Evolutionary conservation across 2,329 filamentous ascomycete genomes (phyloP).

Genomic region (Elsinoe arachidis): DNA sequence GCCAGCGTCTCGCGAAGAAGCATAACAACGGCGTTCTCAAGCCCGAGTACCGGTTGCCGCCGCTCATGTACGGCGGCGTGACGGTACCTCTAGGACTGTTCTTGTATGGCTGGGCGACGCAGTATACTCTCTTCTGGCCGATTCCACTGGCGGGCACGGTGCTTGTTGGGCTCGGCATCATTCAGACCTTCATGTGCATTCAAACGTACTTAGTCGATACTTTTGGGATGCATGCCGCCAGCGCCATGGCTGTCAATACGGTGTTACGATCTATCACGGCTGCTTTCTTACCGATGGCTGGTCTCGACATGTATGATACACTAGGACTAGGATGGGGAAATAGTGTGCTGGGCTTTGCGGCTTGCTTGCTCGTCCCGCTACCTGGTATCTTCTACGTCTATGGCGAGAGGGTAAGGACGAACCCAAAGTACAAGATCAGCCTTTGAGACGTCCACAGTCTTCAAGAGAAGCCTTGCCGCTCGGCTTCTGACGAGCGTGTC

Average conservation of each 20-base stretch:
- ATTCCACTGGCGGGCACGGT: slow-evolving; percentile 23
- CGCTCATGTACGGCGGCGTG: slow-evolving; percentile 20
- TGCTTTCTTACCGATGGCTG: slow-evolving; percentile 50
- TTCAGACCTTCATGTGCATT: slow-evolving; percentile 23
- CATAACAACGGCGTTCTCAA: slow-evolving; percentile 33
- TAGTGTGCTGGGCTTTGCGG: slow-evolving; percentile 46
- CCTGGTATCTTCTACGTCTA: slow-evolving; percentile 38
- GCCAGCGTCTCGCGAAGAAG: background rate
- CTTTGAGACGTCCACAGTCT: background rate
- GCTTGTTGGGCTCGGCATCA: slow-evolving; percentile 22
- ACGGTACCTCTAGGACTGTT: slow-evolving; percentile 23
- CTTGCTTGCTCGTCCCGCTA: slow-evolving; percentile 40
- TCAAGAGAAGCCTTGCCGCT: too few species aligned
- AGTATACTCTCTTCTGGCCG: slow-evolving; percentile 22
- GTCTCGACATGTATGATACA: slow-evolving; percentile 49
- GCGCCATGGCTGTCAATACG: slow-evolving; percentile 56
- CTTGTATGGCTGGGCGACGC: slow-evolving; percentile 25
- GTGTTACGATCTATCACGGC: slow-evolving; percentile 49
- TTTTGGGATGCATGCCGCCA: slow-evolving; percentile 51
- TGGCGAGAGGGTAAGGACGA: slow-evolving; percentile 37
- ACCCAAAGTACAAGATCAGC: slow-evolving; percentile 18
- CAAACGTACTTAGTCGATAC: slow-evolving; percentile 57
- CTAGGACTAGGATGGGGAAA: slow-evolving; percentile 56
- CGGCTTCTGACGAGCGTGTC: too few species aligned
- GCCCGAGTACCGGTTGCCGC: slow-evolving; percentile 35